Conservation (phyloP, 805 yeast species). For the Kodamaea kaohsiungensis region DNA sequence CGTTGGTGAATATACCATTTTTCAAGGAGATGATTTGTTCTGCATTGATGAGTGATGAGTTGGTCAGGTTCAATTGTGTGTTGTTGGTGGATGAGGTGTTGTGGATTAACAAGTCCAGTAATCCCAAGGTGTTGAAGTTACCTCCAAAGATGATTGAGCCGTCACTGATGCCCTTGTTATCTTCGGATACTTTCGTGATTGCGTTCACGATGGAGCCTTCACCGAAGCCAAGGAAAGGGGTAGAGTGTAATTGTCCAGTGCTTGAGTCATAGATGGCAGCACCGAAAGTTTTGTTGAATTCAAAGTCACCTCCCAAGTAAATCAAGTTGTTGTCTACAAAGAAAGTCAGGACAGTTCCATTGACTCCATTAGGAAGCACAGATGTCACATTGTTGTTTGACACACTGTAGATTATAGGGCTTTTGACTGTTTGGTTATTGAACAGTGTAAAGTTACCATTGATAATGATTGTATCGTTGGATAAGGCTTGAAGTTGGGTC, state of each 20-base stretch:
- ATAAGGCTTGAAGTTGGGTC: conserved; percentile 25
- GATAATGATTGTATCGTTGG: conserved; percentile 30
- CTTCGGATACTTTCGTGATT: conserved; percentile 49
- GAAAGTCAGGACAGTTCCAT: conserved; percentile 36
- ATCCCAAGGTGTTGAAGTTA: conserved; percentile 60
- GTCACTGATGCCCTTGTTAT: conserved; percentile 17
- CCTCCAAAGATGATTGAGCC: conserved; percentile 78
- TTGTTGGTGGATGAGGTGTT: conserved; percentile 31
- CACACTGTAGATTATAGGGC: conserved; percentile 40
- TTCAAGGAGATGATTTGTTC: conserved; percentile 63
- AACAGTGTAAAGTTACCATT: conserved; percentile 39
- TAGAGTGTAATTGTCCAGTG: conserved; percentile 38
- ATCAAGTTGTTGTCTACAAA: conserved; percentile 47
- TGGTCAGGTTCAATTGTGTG: conserved; percentile 38
- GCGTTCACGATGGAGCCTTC: conserved; percentile 58
- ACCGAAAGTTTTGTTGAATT: conserved; percentile 53
- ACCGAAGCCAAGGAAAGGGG: conserved; percentile 81
- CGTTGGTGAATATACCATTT: conserved; percentile 54
- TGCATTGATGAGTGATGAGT: conserved; percentile 44
- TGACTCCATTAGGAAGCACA: conserved; percentile 21
- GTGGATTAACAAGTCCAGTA: conserved; percentile 42
- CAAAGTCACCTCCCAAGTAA: conserved; percentile 81
- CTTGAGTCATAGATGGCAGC: conserved; percentile 63
- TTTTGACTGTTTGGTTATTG: conserved; percentile 23
- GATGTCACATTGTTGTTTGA: conserved; percentile 24